Evolutionary conservation across 176 grass and related monocot genomes (phyloP), one percentile per base, ranked within the genome.

Genomic region (Typha latifolia): DNA sequence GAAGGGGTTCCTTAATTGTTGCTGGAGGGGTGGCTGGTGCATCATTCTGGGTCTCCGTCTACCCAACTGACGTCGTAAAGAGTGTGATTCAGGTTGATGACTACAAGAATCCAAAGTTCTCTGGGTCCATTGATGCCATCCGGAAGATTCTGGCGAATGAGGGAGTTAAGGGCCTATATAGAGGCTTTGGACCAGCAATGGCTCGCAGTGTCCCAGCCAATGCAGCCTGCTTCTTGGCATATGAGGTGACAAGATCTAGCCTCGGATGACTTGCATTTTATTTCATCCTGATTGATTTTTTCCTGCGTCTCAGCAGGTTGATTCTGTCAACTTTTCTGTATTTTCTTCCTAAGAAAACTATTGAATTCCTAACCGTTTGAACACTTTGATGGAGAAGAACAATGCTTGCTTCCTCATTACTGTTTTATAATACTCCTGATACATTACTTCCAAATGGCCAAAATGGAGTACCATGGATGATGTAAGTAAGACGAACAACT

Each of bases 31-130:
- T 95, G 20, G 86, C 90, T 12, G 90, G 86, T 11, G 86, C 81
- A 5, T 81, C 90, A 23, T 86, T 87, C 80, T 90, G 90, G 90
- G 12, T 22, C n/a, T 47, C 63, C 14, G 82, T 95, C 66, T 95
- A 95, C 75, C 85, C 90, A 47, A 82, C 85, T 12, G 90, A 95
- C 76, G 86, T 95, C 14, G 80, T 89, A 13, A 89, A 95, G 81
- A 95, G 90, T 69, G 80, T 91, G 70, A 83, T 96, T 74, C 87
- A 91, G 87, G 92, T 96, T 61, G 91, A 94, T 53, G 85, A 89
- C 72, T 81, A 70, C 81, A 94, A 81, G 82, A 89, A 86, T 50
- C 90, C 83, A 9, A 95, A 84, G 47, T 95, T 88, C 77, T 70
- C 49, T 12, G 82, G 90, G 20, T 86, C 90, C 29, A 73, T 86